Percentiles rank a stretch among this genome's conserved stretches.
Evolutionary conservation across 129 eudicot species (phyloP).

Genomic region (Logfia minima): DNA sequence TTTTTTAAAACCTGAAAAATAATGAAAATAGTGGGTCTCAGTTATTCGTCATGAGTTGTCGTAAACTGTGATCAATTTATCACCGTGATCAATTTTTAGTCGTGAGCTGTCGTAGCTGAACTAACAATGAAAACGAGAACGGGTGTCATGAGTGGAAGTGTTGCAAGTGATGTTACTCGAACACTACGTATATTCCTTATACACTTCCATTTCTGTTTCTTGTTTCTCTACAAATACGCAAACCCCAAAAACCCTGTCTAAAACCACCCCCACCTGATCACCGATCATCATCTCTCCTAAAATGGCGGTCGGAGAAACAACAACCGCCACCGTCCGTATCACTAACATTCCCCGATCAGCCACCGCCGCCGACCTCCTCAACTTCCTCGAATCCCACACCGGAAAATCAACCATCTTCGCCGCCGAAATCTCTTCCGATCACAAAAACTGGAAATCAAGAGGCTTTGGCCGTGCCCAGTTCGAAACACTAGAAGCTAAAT

Average conservation of each 20-base stretch:
- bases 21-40: no score
- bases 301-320: constrained; percentile 45
- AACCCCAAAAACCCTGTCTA: constrained; percentile 12
- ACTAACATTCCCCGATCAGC: constrained; percentile 73
- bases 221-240: background rate
- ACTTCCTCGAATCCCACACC: constrained; percentile 53
- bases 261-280: constrained; percentile 27
- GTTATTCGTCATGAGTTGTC: no score
- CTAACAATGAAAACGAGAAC: no score
- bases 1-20: no score
- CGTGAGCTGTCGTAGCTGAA: no score
- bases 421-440: constrained; percentile 72
- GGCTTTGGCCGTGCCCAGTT: constrained; percentile 80
- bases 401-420: constrained; percentile 67
- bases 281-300: background rate
- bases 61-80: no score
- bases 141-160: no score
- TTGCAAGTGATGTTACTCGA: no score
- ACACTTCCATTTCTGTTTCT: background rate
- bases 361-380: constrained; percentile 58
- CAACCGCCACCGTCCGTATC: constrained; percentile 54
- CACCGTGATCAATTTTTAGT: no score
- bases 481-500: constrained; percentile 58
- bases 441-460: constrained; percentile 81
- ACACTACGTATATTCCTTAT: background rate